Evolutionary conservation across 495 filamentous ascomycete species (phyloP), one percentile per base, ranked within the genome.

Genomic region (Saxispiralis lemnorum): DNA sequence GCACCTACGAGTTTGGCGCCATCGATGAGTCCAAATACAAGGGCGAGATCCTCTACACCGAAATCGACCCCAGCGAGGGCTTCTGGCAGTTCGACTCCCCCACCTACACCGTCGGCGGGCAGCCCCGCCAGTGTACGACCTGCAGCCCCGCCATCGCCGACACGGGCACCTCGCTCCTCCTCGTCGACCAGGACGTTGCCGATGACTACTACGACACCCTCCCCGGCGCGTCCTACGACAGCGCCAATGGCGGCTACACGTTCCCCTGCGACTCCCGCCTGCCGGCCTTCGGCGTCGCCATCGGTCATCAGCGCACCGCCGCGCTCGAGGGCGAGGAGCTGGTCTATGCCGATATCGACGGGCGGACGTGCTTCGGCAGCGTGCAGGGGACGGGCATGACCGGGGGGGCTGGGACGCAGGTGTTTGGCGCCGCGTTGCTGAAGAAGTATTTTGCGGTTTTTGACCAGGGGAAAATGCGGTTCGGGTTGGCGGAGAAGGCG

Each of bases 401-500:
- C 33, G 48, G 51, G 6, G 70, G 69, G 4, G 10, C 14, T 6
- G 44, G 38, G 2, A 53, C 83, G 47, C 75, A 83, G 56, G 79
- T 92, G 54, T 79, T 76, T 49, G 83, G 83, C 10, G 82, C 87
- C 52, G 70, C 81, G 46, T 77, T 92, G 55, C 74, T 92, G 55
- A 83, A 83, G 61, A 69, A 77, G 16, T 71, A 81, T 51, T 88
- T 83, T 56, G 79, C 82, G 16, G 79, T 79, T 14, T 88, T 88
- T 51, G 77, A 92, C 56, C 70, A 61, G 7, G 75, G 75, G 6
- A 72, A 75, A 48, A 66, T 63, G 53, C 60, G 62, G 16, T 59
- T 81, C 16, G 76, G 76, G 1, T 68, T 81, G 51, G 77, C 77
- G 12, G 41, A 39, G 19, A 58, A 61, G 54, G 48, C 44, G 7